Evolutionary conservation across 1,139 yeast genomes (phyloP).

Genomic region (Suhomyces wounanorum): DNA sequence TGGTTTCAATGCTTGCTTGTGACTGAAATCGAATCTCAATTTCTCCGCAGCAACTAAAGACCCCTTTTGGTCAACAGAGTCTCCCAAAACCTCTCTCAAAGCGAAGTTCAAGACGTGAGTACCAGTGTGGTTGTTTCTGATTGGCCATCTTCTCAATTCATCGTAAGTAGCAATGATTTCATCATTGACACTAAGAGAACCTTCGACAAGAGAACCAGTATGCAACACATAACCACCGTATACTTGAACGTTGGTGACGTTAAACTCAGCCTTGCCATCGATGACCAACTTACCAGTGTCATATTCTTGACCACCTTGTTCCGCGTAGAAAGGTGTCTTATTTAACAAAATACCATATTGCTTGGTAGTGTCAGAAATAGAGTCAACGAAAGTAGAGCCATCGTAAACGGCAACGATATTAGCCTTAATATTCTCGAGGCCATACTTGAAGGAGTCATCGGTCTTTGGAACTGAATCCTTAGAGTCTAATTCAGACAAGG

Average conservation of each 20-base stretch:
- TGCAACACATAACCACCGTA: conserved; percentile 96
- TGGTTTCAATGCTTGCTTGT: conserved; percentile 75
- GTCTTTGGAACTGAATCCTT: conserved; percentile 73
- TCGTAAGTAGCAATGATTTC: conserved; percentile 84
- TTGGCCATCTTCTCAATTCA: conserved; percentile 93
- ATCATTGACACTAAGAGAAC: conserved; percentile 66
- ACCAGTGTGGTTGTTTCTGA: conserved; percentile 97
- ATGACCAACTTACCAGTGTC: conserved; percentile 92
- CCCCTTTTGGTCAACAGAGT: conserved; percentile 91
- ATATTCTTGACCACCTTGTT: conserved; percentile 98
- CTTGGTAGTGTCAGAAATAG: conserved; percentile 40
- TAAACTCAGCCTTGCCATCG: conserved; percentile 85
- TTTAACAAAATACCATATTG: conserved; percentile 83
- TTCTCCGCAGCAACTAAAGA: conserved; percentile 95
- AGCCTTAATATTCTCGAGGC: conserved; percentile 61
- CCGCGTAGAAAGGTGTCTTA: conserved; percentile 94
- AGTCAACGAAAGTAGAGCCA: conserved; percentile 60
- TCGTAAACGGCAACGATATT: conserved; percentile 70
- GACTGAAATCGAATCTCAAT: conserved; percentile 92
- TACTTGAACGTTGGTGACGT: conserved; percentile 85
- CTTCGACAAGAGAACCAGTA: conserved; percentile 84
- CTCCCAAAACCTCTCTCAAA: conserved; percentile 82
- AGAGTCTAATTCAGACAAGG: conserved; percentile 64
- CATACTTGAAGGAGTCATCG: conserved; percentile 77
- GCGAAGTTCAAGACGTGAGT: conserved; percentile 93